phyloP scores from a whole-genome alignment of 352 stramenopile genomes.

The Pythium dissotocum region DNA sequence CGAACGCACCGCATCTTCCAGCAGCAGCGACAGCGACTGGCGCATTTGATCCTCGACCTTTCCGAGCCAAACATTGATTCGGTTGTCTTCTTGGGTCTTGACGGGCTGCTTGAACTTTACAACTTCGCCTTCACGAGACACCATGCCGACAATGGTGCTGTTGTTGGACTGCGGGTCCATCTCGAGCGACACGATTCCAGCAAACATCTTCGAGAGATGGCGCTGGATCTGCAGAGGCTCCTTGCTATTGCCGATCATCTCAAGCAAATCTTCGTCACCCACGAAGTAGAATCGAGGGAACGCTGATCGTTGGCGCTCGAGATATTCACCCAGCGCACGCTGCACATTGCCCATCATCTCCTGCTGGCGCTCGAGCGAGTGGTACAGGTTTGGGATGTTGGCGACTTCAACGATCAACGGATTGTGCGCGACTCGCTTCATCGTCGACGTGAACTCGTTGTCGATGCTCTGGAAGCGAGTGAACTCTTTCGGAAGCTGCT shows the following conservation, averaged over 20 bases:
- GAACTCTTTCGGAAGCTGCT: slow-evolving; percentile 98
- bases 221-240: slow-evolving; percentile 97
- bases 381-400: slow-evolving; percentile 89
- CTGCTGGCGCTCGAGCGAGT: slow-evolving; percentile 93
- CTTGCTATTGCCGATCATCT: slow-evolving; percentile 99
- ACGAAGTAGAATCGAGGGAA: slow-evolving; percentile 99
- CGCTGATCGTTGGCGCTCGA: slow-evolving; percentile 96
- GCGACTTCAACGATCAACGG: slow-evolving; percentile 96
- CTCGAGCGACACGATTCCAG: slow-evolving; percentile 93
- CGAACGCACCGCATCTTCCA: slow-evolving; percentile 92
- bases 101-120: slow-evolving; percentile 94
- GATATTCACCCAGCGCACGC: slow-evolving; percentile 98
- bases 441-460: slow-evolving; percentile 98
- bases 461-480: slow-evolving; percentile 98
- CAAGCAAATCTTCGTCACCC: slow-evolving; percentile 99
- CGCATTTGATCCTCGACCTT: slow-evolving; percentile 98
- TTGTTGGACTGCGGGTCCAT: slow-evolving; percentile 59
- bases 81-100: slow-evolving; percentile 86
- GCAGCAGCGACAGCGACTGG: slow-evolving; percentile 93
- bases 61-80: slow-evolving; percentile 95
- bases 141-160: slow-evolving; percentile 91
- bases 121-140: slow-evolving; percentile 98
- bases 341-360: slow-evolving; percentile 99
- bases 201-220: slow-evolving; percentile 99
- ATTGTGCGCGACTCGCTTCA: slow-evolving; percentile 96